These are phyloP conservation scores for Scheffersomyces insectosa DNA, from an alignment of 1,139 yeast species.

Conservation along the genomic window DNA sequence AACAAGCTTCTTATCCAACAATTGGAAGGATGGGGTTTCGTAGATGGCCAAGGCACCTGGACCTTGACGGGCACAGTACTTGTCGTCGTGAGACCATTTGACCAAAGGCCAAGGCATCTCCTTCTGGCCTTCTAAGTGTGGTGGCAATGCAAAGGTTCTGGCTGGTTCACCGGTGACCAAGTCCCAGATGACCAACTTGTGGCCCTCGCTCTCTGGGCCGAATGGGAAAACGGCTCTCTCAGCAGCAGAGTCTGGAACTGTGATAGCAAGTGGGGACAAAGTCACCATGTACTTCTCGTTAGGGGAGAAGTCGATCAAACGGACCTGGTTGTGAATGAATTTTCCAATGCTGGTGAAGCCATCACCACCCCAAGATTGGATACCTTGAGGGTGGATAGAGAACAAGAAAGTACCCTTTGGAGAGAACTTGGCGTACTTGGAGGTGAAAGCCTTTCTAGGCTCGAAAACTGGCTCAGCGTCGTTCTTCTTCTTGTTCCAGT, in stretches of 20 bases:
- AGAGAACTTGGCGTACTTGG: constrained; percentile 85
- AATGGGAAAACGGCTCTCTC: constrained; percentile 75
- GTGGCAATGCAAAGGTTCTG: constrained; percentile 89
- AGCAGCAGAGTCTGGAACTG: constrained; percentile 65
- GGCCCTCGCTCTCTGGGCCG: constrained; percentile 87
- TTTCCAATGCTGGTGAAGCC: constrained; percentile 73
- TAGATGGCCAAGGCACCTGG: constrained; percentile 92
- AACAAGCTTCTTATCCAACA: constrained; percentile 83
- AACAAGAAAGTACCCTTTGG: constrained; percentile 90
- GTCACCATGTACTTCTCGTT: constrained; percentile 89
- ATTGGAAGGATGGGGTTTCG: constrained; percentile 65
- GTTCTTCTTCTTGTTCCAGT: constrained; percentile 80
- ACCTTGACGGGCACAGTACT: constrained; percentile 92
- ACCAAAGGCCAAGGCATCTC: constrained; percentile 96
- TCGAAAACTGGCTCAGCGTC: constrained; percentile 79
- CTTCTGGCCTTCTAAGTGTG: constrained; percentile 65
- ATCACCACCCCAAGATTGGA: constrained; percentile 95
- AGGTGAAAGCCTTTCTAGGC: constrained; percentile 82
- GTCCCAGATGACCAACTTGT: constrained; percentile 94
- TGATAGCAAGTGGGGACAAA: constrained; percentile 82
- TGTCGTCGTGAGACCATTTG: constrained; percentile 94
- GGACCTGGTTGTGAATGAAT: constrained; percentile 86
- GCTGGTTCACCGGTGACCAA: constrained; percentile 78
- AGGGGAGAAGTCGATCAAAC: constrained; percentile 90
- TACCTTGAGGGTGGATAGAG: constrained; percentile 92